phyloP scores from a whole-genome alignment of 176 grass and related monocot genomes.

The Hyparrhenia diplandra region DNA sequence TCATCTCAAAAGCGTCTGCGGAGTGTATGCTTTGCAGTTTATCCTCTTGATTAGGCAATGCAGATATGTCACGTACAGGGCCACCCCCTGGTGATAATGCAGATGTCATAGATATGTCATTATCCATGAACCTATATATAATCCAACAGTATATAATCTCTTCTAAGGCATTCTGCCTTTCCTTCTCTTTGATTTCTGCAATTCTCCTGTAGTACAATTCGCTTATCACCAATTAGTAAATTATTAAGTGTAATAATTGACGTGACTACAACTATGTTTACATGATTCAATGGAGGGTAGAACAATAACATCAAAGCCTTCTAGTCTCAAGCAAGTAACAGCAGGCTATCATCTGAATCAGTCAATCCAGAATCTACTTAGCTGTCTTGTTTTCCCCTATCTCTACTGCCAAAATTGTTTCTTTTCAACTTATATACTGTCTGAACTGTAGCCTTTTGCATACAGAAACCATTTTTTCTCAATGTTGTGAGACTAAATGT shows the following conservation, averaged over 20 bases:
- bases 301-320: neutral
- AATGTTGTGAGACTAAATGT: neutral
- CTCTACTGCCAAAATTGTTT: neutral
- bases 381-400: neutral
- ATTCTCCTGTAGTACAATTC: constrained; percentile 78
- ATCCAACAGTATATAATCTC: constrained; percentile 94
- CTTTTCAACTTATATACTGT: neutral
- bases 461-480: neutral
- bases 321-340: neutral
- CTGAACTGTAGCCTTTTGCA: neutral
- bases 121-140: constrained; percentile 86
- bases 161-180: constrained; percentile 69
- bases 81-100: constrained; percentile 43
- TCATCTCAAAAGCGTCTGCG: constrained; percentile 81
- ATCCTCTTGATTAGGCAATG: constrained; percentile 65
- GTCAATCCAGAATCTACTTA: neutral
- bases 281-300: constrained; percentile 8
- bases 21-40: constrained; percentile 83
- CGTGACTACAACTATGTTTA: neutral
- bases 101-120: constrained; percentile 73
- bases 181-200: constrained; percentile 95
- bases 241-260: neutral
- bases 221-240: neutral
- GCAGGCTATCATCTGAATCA: neutral
- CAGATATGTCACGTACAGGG: constrained; percentile 52